phyloP scores from a whole-genome alignment of 2,329 filamentous ascomycete genomes.

The Thielaviopsis populi region DNA sequence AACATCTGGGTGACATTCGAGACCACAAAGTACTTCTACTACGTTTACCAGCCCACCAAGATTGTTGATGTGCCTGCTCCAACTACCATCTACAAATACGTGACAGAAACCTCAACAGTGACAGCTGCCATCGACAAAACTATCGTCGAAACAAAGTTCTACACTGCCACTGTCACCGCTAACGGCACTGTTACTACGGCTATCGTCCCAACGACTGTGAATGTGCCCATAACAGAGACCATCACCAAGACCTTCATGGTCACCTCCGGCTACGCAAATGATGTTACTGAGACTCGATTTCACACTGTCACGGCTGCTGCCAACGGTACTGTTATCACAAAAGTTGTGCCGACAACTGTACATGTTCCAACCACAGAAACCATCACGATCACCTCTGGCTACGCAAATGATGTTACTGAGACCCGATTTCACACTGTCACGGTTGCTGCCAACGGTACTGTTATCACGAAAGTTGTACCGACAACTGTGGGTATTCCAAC shows the following conservation, averaged over 20 bases:
- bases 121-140: constrained; percentile 3
- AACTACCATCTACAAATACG: constrained; percentile 7
- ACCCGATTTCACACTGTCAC: not conserved
- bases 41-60: constrained; percentile 18
- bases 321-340: not conserved
- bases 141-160: not conserved
- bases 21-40: constrained; percentile 17
- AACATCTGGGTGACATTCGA: constrained; percentile 18
- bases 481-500: not conserved
- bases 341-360: not conserved
- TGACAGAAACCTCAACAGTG: constrained; percentile 12
- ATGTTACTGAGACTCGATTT: not conserved
- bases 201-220: not conserved
- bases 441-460: not conserved
- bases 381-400: not conserved
- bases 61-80: not conserved
- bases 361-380: constrained; percentile 5
- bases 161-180: constrained; percentile 1
- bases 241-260: not conserved
- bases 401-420: constrained; percentile 4
- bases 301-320: not conserved
- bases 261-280: not conserved
- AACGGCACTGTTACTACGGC: not conserved
- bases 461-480: not conserved
- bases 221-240: not conserved